A percentile compares a stretch with the other conserved stretches of the same genome.
phyloP scores from a whole-genome alignment of 352 stramenopile species.

The Phytophthora vignae region DNA sequence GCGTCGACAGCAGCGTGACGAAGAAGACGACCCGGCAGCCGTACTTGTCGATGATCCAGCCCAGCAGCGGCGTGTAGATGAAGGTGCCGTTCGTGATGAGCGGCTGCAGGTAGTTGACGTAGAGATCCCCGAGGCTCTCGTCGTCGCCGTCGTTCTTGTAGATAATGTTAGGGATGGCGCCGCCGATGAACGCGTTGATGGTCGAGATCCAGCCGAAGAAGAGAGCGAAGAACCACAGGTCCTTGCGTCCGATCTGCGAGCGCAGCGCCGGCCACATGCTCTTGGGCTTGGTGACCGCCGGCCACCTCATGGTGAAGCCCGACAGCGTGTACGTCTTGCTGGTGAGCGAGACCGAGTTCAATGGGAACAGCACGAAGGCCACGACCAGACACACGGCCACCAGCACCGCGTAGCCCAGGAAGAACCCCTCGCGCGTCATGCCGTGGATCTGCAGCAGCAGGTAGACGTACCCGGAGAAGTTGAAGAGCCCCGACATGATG shows the following conservation, averaged over 20 bases:
- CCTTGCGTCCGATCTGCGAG: slow-evolving; percentile 30
- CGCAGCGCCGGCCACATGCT: slow-evolving; percentile 38
- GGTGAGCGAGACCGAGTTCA: slow-evolving; percentile 33
- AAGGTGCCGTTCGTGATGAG: slow-evolving; percentile 52
- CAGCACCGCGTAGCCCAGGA: slow-evolving; percentile 45
- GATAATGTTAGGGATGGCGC: slow-evolving; percentile 59
- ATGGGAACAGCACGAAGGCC: slow-evolving; percentile 36
- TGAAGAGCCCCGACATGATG: slow-evolving; percentile 60
- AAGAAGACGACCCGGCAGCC: slow-evolving; percentile 42
- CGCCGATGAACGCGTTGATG: slow-evolving; percentile 50
- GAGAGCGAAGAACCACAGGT: slow-evolving; percentile 54
- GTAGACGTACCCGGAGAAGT: slow-evolving; percentile 59
- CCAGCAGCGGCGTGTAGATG: slow-evolving; percentile 52
- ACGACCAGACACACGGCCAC: slow-evolving; percentile 27
- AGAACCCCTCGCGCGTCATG: slow-evolving; percentile 50
- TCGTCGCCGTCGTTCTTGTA: slow-evolving; percentile 33
- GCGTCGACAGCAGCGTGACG: slow-evolving; percentile 36
- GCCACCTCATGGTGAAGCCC: slow-evolving; percentile 22
- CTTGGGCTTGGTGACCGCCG: slow-evolving; percentile 29
- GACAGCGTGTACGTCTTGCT: slow-evolving; percentile 38
- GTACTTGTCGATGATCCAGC: slow-evolving; percentile 48
- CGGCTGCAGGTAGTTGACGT: slow-evolving; percentile 52
- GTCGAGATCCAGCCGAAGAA: slow-evolving; percentile 59
- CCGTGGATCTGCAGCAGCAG: slow-evolving; percentile 56
- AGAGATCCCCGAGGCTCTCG: slow-evolving; percentile 25